Evolutionary conservation across 805 yeast species (phyloP).

Genomic region (Metschnikowia dekortorum): DNA sequence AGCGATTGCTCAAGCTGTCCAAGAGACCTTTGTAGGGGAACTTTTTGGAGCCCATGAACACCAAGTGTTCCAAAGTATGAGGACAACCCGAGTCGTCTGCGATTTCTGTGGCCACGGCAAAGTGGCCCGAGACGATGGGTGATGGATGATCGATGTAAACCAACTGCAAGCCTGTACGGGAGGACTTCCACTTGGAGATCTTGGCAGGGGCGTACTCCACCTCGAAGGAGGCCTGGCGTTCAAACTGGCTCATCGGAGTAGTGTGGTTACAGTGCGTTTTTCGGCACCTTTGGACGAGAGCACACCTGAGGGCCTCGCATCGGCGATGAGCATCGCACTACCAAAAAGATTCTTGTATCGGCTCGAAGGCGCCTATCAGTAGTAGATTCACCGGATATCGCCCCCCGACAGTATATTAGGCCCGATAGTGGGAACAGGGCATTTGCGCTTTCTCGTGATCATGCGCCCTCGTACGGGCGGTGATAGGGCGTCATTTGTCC

Average conservation of each 20-base stretch:
- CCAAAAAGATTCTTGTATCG: too few species aligned
- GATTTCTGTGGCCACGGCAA: conserved; percentile 94
- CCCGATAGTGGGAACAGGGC: too few species aligned
- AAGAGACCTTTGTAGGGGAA: conserved; percentile 89
- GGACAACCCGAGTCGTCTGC: conserved; percentile 87
- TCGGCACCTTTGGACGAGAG: not conserved
- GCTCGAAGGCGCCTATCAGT: too few species aligned
- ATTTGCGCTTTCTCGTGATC: too few species aligned
- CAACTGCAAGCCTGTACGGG: conserved; percentile 76
- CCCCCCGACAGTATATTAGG: too few species aligned
- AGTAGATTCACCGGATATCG: too few species aligned
- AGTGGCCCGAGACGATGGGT: conserved; percentile 88
- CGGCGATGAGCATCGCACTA: too few species aligned
- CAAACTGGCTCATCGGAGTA: conserved; percentile 17
- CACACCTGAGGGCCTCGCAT: too few species aligned
- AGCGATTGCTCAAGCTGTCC: conserved; percentile 79
- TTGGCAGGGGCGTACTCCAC: conserved; percentile 73
- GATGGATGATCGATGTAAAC: conserved; percentile 74
- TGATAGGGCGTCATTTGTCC: too few species aligned
- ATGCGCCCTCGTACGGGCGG: too few species aligned
- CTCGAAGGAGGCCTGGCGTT: conserved; percentile 43
- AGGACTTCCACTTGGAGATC: conserved; percentile 72
- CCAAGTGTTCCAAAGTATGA: conserved; percentile 89
- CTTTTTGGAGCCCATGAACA: conserved; percentile 88
- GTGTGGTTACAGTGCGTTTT: not conserved